These are phyloP conservation scores for Pleurotus salmoneostramineus DNA, from an alignment of 768 basidiomycete genomes.

Conservation along the genomic window DNA sequence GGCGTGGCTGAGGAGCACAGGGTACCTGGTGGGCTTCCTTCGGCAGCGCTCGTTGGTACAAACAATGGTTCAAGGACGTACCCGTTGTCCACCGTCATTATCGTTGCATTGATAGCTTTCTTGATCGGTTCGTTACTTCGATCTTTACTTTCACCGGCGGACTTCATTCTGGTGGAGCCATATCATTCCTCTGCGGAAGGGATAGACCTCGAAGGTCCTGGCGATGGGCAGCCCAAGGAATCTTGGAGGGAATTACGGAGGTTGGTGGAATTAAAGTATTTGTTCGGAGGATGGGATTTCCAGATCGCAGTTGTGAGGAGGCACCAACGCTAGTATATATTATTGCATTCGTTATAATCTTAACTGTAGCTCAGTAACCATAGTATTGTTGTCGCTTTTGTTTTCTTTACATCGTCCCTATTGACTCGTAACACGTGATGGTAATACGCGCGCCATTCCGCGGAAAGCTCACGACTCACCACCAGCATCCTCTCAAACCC, in stretches of 20 bases:
- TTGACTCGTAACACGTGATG: too few relatives aligned
- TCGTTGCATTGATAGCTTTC: slow-evolving; percentile 84
- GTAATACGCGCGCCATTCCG: too few relatives aligned
- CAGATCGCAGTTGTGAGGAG: slow-evolving; percentile 81
- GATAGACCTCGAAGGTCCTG: neutral
- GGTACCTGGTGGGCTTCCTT: slow-evolving; percentile 33
- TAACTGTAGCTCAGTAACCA: neutral
- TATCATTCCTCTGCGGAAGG: slow-evolving; percentile 43
- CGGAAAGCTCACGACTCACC: too few relatives aligned
- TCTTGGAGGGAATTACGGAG: slow-evolving; percentile 85
- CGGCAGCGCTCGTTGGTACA: neutral
- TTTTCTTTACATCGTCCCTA: too few relatives aligned
- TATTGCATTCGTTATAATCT: neutral
- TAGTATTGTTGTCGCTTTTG: too few relatives aligned
- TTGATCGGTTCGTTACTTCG: slow-evolving; percentile 88
- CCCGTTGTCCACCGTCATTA: slow-evolving; percentile 55
- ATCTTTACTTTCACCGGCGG: slow-evolving; percentile 84
- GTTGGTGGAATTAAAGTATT: slow-evolving; percentile 76
- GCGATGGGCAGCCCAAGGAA: neutral
- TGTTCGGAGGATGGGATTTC: slow-evolving; percentile 84
- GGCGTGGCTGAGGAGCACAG: slow-evolving; percentile 9
- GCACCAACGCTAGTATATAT: slow-evolving; percentile 32
- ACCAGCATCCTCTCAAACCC: too few relatives aligned
- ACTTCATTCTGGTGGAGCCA: slow-evolving; percentile 79
- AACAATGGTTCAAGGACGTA: slow-evolving; percentile 23